These are phyloP conservation scores for Dactylellina haptotyla DNA, from an alignment of 2,329 filamentous ascomycete species.

Conservation along the genomic window DNA sequence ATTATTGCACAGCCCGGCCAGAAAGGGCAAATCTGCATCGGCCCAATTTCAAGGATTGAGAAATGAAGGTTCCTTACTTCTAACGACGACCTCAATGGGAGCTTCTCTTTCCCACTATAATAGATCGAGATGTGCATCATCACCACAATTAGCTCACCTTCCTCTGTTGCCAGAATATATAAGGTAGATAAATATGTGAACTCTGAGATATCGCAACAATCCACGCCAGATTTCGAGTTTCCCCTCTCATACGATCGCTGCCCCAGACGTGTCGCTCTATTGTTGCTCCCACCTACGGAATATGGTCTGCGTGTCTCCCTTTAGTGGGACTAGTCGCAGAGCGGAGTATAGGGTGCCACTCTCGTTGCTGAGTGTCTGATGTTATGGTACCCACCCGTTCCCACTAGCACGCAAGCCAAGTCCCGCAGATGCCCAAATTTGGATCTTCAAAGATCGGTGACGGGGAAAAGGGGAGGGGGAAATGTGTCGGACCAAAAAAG, in stretches of 20 bases:
- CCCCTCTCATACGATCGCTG: too few relatives aligned
- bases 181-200: too few relatives aligned
- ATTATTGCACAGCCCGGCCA: constrained; percentile 16
- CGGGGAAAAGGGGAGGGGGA: constrained; percentile 15
- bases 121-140: too few relatives aligned
- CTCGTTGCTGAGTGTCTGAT: constrained; percentile 24
- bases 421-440: constrained; percentile 38
- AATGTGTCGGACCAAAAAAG: constrained; percentile 16
- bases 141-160: too few relatives aligned
- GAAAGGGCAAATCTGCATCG: constrained; percentile 9
- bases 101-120: too few relatives aligned
- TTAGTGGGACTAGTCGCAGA: constrained; percentile 20
- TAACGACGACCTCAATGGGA: too few relatives aligned
- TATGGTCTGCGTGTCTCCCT: constrained; percentile 4
- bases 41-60: neutral
- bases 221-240: too few relatives aligned
- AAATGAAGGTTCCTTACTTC: constrained; percentile 20
- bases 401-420: constrained; percentile 45
- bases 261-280: neutral
- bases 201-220: too few relatives aligned
- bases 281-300: constrained; percentile 26
- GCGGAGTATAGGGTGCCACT: constrained; percentile 1
- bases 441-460: constrained; percentile 38
- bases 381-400: neutral
- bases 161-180: too few relatives aligned